A percentile compares a stretch with the other conserved stretches of the same genome.
Conservation (phyloP, 345 rosid species). For the Cardamine chenopodiifolia region DNA sequence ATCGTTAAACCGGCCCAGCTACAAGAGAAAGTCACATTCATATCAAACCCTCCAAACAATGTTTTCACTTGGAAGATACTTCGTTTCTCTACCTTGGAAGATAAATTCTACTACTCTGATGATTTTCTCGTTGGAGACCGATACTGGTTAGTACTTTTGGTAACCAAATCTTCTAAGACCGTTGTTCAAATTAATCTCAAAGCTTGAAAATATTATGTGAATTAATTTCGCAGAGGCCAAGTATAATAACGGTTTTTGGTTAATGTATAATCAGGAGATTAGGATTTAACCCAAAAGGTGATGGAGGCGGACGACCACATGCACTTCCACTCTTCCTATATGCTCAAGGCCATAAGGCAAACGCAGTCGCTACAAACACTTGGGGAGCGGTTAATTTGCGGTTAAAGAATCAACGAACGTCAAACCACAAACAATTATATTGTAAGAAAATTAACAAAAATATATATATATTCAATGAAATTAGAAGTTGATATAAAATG, state of each 20-base stretch:
- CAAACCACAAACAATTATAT: constrained; percentile 18
- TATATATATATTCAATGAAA: not conserved
- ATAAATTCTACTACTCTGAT: constrained; percentile 24
- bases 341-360: constrained; percentile 29
- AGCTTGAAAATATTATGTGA: not conserved
- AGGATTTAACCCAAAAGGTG: constrained; percentile 44
- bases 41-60: constrained; percentile 34
- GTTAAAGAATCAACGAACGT: constrained; percentile 33
- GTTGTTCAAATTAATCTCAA: not conserved
- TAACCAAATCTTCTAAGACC: no score
- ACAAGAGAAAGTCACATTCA: constrained; percentile 37
- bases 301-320: constrained; percentile 30
- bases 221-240: not conserved
- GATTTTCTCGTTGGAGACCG: constrained; percentile 36
- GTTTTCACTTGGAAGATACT: constrained; percentile 41
- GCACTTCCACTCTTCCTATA: constrained; percentile 29
- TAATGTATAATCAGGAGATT: constrained; percentile 32
- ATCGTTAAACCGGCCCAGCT: constrained; percentile 5
- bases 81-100: constrained; percentile 38
- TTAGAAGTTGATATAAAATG: not conserved
- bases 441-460: constrained; percentile 28
- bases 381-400: constrained; percentile 42
- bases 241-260: not conserved
- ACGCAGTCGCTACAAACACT: constrained; percentile 27
- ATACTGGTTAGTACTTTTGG: constrained; percentile 46